Evolutionary conservation across 2,329 filamentous ascomycete genomes (phyloP), one percentile per base, ranked within the genome.

Genomic region (Aspergillus sp.): DNA sequence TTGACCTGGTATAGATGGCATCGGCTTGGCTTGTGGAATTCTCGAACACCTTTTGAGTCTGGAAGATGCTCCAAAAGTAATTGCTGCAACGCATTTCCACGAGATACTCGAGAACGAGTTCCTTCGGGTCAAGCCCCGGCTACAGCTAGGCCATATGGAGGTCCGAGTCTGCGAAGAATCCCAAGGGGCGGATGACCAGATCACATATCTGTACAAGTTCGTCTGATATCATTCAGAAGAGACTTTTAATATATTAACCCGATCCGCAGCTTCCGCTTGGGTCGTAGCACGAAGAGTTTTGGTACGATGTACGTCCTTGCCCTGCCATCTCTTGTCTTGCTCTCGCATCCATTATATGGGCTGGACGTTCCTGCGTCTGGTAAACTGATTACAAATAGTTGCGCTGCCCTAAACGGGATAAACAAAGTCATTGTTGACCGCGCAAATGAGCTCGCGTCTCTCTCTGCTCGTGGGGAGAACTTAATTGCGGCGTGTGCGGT

Each of bases 371-470:
- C 34, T 30, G 3, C 9, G 8, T 3, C 34, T 36, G 34, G 34
- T 36, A 36, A 34, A 30, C 20, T 24, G 11, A 24, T 15, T 7
- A 26, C 13, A 5, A 45, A 30, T 58, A 84, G 81, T 53, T 98
- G 95, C 69, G 95, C 95, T 26, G 86, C 87, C 3, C 84, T 96
- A 72, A 97, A 96, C 66, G 93, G 93, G 1, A 86, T 99, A 13
- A 87, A 91, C 30, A 68, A 76, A 17, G 80, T 82, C 5, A 84
- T 98, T 9, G 83, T 97, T 6, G 78, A 88, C 15, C 85, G 93
- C 55, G 92, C 93, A 0, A 88, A 91, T 62, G 83, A 87, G 7
- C 81, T 99, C 36, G 85, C 89, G 20, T 72, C 85, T 6, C 77
- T 95, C 15, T 79, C 89, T 34, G 84, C 85, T 15, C 84, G 81